Percentiles rank a stretch among this genome's conserved stretches.
Evolutionary conservation across 306 rosid species (phyloP).

Genomic region (Castanopsis chinensis): DNA sequence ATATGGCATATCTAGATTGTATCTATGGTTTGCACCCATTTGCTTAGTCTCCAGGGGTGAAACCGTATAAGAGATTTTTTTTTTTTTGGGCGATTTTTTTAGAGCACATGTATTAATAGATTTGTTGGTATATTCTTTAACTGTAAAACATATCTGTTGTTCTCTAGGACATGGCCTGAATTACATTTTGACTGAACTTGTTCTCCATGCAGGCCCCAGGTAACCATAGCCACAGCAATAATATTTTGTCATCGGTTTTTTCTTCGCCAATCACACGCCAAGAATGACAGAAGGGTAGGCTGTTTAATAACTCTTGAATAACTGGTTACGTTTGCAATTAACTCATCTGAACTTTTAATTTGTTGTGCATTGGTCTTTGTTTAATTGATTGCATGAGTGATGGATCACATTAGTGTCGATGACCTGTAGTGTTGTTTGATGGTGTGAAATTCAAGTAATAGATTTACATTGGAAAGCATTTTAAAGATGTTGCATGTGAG

Average conservation of each 20-base stretch:
- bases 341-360: neutral
- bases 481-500: neutral
- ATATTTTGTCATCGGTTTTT: constrained; percentile 94
- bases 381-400: neutral
- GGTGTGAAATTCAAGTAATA: neutral
- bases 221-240: constrained; percentile 96
- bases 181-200: neutral
- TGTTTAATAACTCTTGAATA: neutral
- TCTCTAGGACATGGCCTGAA: neutral
- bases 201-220: constrained; percentile 82
- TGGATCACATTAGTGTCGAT: neutral
- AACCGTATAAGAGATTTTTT: too few relatives aligned
- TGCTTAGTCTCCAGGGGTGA: too few relatives aligned
- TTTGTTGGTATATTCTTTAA: neutral
- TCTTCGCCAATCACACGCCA: constrained; percentile 94
- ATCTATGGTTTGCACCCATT: too few relatives aligned
- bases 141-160: neutral
- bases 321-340: neutral
- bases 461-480: neutral
- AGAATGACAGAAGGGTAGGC: constrained; percentile 92
- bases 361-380: neutral
- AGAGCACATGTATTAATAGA: neutral
- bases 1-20: too few relatives aligned
- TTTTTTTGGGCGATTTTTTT: neutral
- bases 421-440: neutral